These are phyloP conservation scores for Rutidosis leptorrhynchoides DNA, from an alignment of 129 eudicot species.

Conservation along the genomic window DNA sequence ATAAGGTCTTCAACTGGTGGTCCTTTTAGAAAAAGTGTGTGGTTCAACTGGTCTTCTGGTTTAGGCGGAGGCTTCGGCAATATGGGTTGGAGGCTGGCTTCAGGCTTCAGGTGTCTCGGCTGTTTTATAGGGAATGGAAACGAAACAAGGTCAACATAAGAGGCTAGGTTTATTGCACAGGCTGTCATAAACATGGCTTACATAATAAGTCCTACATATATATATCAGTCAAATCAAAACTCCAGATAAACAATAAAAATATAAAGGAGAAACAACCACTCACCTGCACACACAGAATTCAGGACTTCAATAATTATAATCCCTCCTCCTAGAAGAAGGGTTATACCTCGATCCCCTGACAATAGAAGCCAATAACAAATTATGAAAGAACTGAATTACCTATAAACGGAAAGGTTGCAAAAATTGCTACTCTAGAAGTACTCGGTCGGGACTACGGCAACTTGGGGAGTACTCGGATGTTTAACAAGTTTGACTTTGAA, in stretches of 20 bases:
- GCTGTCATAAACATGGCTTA: constrained; percentile 28
- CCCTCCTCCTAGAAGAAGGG: constrained; percentile 63
- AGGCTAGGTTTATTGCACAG: constrained; percentile 43
- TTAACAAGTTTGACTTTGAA: no score
- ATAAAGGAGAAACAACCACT: constrained; percentile 25
- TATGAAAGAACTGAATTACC: no score
- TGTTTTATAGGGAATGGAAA: constrained; percentile 73
- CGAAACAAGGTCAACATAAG: constrained; percentile 61
- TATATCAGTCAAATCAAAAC: constrained; percentile 12
- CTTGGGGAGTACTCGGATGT: no score
- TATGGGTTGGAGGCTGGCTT: constrained; percentile 68
- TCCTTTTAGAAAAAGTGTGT: constrained; percentile 37
- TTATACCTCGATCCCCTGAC: constrained; percentile 72
- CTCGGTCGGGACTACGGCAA: no score
- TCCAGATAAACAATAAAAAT: no score
- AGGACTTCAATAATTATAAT: constrained; percentile 61
- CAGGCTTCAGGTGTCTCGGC: constrained; percentile 84
- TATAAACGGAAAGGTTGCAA: no score
- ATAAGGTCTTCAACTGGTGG: constrained; percentile 64
- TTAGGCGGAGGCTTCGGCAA: constrained; percentile 76
- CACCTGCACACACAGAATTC: constrained; percentile 45
- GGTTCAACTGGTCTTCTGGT: constrained; percentile 92
- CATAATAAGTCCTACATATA: constrained; percentile 4
- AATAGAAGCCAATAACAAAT: constrained; percentile 33
- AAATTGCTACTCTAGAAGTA: no score